phyloP scores from a whole-genome alignment of 352 stramenopile genomes.

The Globisporangium viniferum region DNA sequence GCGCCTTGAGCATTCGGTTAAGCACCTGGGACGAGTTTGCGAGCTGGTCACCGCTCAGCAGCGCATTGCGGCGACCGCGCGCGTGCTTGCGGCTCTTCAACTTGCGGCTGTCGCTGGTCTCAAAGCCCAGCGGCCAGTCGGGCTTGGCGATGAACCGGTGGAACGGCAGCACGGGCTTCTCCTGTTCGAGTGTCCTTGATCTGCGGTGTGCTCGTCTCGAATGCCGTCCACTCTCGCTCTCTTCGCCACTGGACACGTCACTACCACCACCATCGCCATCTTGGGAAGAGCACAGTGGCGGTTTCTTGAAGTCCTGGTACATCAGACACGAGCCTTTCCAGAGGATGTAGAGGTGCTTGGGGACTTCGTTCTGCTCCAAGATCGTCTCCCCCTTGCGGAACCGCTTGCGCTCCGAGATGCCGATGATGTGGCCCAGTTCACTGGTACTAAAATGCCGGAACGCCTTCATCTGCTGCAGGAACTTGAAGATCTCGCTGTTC shows the following conservation, averaged over 20 bases:
- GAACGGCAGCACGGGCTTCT: slow-evolving; percentile 40
- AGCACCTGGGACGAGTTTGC: slow-evolving; percentile 1
- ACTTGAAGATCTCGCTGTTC: slow-evolving; percentile 65
- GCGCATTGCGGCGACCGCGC: slow-evolving; percentile 44
- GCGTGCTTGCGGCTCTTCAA: slow-evolving; percentile 43
- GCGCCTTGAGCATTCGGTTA: slow-evolving; percentile 5
- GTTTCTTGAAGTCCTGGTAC: slow-evolving; percentile 58
- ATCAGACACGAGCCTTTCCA: slow-evolving; percentile 66
- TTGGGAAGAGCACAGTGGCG: slow-evolving; percentile 30
- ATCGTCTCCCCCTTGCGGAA: slow-evolving; percentile 67
- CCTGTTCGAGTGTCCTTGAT: slow-evolving; percentile 14
- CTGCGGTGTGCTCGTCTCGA: not conserved
- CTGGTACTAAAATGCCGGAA: slow-evolving; percentile 59
- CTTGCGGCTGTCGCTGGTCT: slow-evolving; percentile 23
- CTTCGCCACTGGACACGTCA: slow-evolving; percentile 1
- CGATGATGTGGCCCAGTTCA: slow-evolving; percentile 68
- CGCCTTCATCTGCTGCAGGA: slow-evolving; percentile 63
- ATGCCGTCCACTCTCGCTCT: slow-evolving; percentile 13
- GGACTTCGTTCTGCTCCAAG: slow-evolving; percentile 60
- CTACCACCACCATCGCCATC: slow-evolving; percentile 6
- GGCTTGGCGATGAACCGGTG: slow-evolving; percentile 54
- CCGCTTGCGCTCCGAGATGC: slow-evolving; percentile 62
- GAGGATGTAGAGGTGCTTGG: slow-evolving; percentile 46
- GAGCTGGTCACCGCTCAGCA: slow-evolving; percentile 14
- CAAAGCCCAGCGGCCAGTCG: slow-evolving; percentile 66